These are phyloP conservation scores for Geranium incanum DNA, from an alignment of 441 rosid genomes.

Conservation along the genomic window DNA sequence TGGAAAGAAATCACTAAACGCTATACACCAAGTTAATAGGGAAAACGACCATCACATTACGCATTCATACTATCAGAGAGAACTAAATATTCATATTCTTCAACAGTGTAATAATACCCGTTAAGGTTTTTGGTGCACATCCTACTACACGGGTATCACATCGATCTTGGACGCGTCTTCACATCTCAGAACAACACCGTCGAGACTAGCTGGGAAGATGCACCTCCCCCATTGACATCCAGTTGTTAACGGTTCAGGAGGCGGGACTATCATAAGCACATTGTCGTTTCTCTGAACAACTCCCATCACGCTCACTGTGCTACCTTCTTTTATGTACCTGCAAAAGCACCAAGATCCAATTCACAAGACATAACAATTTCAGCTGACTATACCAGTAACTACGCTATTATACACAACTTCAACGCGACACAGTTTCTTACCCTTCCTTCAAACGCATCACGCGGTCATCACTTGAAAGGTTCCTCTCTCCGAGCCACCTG, in stretches of 20 bases:
- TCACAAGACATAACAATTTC: neutral
- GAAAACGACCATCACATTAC: conserved; percentile 16
- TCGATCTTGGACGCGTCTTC: conserved; percentile 90
- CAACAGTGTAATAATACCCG: neutral
- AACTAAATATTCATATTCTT: conserved; percentile 8
- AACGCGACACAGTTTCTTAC: conserved; percentile 23
- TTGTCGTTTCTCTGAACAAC: conserved; percentile 96
- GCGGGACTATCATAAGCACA: conserved; percentile 91
- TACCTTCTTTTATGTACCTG: conserved; percentile 97
- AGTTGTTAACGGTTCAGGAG: conserved; percentile 76
- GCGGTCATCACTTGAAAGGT: conserved; percentile 67
- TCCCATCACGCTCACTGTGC: conserved; percentile 97
- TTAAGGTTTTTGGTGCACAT: conserved; percentile 14
- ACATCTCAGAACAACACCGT: conserved; percentile 89
- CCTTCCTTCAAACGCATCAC: conserved; percentile 71
- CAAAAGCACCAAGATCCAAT: neutral
- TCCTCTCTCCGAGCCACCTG: conserved; percentile 63
- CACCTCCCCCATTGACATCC: conserved; percentile 90
- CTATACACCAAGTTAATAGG: conserved; percentile 32
- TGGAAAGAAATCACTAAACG: conserved; percentile 8
- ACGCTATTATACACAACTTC: neutral
- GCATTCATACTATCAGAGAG: neutral
- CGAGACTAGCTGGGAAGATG: conserved; percentile 80
- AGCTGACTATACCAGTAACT: too few species aligned
- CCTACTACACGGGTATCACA: conserved; percentile 75